phyloP scores from a whole-genome alignment of 2,329 filamentous ascomycete genomes.

The Phialophora verrucosa region DNA sequence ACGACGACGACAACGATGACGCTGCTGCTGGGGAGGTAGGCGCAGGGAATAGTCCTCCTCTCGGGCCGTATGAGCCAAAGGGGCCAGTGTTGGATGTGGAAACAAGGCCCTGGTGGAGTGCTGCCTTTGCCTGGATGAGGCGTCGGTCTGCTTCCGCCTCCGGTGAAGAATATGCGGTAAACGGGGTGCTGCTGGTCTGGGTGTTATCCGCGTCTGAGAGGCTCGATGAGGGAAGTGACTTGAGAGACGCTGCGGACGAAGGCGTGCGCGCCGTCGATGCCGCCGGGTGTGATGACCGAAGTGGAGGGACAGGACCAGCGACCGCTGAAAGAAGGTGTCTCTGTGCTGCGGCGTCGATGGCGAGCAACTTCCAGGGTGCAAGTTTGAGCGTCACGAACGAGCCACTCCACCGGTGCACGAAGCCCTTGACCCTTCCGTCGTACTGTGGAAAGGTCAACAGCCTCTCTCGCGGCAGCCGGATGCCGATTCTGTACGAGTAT shows the following conservation, averaged over 20 bases:
- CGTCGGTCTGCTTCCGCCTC: neutral
- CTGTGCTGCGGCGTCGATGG: neutral
- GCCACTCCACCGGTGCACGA: neutral
- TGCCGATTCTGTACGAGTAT: constrained; percentile 19
- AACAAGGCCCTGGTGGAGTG: neutral
- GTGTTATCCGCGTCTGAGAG: neutral
- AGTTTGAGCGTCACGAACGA: constrained; percentile 20
- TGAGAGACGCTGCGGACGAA: neutral
- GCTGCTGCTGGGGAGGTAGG: neutral
- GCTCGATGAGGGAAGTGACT: neutral
- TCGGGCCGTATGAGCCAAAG: neutral
- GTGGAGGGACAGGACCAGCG: neutral
- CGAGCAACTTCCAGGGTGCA: neutral
- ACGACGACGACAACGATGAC: neutral
- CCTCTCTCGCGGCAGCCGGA: constrained; percentile 13
- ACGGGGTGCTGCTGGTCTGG: neutral
- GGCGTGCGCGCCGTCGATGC: neutral
- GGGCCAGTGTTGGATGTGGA: neutral
- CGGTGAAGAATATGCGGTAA: neutral
- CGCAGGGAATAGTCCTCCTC: neutral
- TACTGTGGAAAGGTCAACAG: constrained; percentile 9
- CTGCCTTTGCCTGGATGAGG: neutral
- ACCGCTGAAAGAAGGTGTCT: neutral
- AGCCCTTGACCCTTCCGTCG: constrained; percentile 2
- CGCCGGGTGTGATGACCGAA: too few species aligned